Conservation (phyloP, 176 grass and related monocot genomes). For the bread wheat (Triticum aestivum) region IWGSC_CS_RefSeq_v2.1 NC_057806.1:276838545-276839044, state of each 20-base stretch:
- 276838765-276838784: constrained; percentile 5
- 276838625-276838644: neutral
- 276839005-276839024: constrained; percentile 61
- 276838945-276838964: neutral
- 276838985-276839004: neutral
- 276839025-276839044: constrained; percentile 47
- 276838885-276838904: neutral
- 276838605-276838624: constrained; percentile 2
- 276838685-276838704: neutral
- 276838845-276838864: neutral
- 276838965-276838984: neutral
- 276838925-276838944: neutral
- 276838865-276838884: constrained; percentile 3
- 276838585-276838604: neutral
- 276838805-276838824: constrained; percentile 1
- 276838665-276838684: neutral
- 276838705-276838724: constrained; percentile 19
- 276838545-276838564: no score
- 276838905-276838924: neutral
- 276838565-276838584: no score
- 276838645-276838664: neutral
- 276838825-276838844: neutral
- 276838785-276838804: constrained; percentile 6
- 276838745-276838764: neutral
- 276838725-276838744: neutral